A percentile compares a stretch with the other conserved stretches of the same genome.
Evolutionary conservation across 768 basidiomycete genomes (phyloP).

Genomic region (Dioszegia hungarica): DNA sequence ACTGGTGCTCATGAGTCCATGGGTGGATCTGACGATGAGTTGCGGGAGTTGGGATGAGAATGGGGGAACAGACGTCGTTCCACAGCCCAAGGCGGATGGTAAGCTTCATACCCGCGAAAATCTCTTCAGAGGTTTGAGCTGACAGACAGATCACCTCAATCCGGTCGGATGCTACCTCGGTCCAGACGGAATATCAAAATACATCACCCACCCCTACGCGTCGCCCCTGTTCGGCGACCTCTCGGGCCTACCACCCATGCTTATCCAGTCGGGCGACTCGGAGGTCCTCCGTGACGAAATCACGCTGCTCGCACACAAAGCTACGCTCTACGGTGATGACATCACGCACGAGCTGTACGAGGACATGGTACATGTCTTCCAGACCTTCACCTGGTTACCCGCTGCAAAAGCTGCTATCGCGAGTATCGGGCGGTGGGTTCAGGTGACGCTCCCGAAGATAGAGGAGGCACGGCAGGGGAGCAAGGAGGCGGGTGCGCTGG

Average conservation of each 20-base stretch:
- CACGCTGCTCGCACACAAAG: conserved; percentile 86
- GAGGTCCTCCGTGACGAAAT: conserved; percentile 95
- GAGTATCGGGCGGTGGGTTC: conserved; percentile 37
- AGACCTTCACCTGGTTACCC: conserved; percentile 64
- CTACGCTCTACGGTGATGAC: conserved; percentile 74
- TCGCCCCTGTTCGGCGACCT: conserved; percentile 89
- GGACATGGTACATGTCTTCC: conserved; percentile 92
- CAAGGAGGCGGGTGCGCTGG: conserved; percentile 2
- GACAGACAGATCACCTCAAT: conserved; percentile 85
- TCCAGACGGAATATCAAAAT: conserved; percentile 58
- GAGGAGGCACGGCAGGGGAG: conserved; percentile 14
- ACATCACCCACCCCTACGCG: conserved; percentile 92
- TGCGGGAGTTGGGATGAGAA: conserved; percentile 99
- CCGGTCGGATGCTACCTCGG: conserved; percentile 93
- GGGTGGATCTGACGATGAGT: conserved; percentile 97
- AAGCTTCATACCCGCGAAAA: conserved; percentile 48
- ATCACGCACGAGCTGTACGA: conserved; percentile 85
- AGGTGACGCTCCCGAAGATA: conserved; percentile 30
- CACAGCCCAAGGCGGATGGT: conserved; percentile 46
- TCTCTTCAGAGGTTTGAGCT: too few relatives aligned
- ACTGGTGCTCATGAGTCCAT: conserved; percentile 84
- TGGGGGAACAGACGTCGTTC: conserved; percentile 52
- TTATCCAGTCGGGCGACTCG: conserved; percentile 88
- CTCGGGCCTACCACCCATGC: conserved; percentile 74
- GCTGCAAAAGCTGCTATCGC: conserved; percentile 38